phyloP scores from a whole-genome alignment of 2,329 filamentous ascomycete genomes.

The Neospermospora avenae region DNA sequence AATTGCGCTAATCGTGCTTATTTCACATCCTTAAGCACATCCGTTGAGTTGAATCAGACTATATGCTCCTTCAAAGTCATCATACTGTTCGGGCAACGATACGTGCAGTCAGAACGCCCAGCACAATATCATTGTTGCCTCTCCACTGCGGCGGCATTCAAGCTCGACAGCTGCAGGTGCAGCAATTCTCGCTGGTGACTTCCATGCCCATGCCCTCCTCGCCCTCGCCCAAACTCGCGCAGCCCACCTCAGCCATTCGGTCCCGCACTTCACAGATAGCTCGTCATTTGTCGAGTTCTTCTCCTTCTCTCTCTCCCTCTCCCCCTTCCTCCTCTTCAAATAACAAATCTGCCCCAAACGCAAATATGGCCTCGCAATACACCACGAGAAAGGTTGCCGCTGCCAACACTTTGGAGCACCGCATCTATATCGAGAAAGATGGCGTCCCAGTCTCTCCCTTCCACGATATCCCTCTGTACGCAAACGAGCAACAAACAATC shows the following conservation, averaged over 20 bases:
- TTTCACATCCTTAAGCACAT: not conserved
- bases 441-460: constrained; percentile 90
- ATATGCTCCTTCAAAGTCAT: constrained; percentile 14
- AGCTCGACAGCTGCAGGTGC: not conserved
- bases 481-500: constrained; percentile 92
- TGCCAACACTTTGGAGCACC: constrained; percentile 92
- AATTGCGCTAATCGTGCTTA: not conserved
- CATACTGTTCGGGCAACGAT: constrained; percentile 12
- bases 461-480: constrained; percentile 97
- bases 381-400: constrained; percentile 81
- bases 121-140: constrained; percentile 5
- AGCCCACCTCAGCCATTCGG: not conserved
- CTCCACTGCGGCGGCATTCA: not conserved
- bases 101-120: constrained; percentile 3
- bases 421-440: constrained; percentile 97
- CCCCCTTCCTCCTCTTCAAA: constrained; percentile 6
- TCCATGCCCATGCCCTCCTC: constrained; percentile 25
- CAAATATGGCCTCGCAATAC: constrained; percentile 51
- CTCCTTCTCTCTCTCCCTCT: constrained; percentile 28
- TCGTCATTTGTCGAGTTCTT: constrained; percentile 44
- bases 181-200: constrained; percentile 10
- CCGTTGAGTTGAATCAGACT: constrained; percentile 8
- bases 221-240: no score
- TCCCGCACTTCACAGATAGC: constrained; percentile 40
- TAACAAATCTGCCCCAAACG: constrained; percentile 16